Base-by-base conservation (phyloP, 192 early-diverging fungal species). In the Coemansia sp. region DNA sequence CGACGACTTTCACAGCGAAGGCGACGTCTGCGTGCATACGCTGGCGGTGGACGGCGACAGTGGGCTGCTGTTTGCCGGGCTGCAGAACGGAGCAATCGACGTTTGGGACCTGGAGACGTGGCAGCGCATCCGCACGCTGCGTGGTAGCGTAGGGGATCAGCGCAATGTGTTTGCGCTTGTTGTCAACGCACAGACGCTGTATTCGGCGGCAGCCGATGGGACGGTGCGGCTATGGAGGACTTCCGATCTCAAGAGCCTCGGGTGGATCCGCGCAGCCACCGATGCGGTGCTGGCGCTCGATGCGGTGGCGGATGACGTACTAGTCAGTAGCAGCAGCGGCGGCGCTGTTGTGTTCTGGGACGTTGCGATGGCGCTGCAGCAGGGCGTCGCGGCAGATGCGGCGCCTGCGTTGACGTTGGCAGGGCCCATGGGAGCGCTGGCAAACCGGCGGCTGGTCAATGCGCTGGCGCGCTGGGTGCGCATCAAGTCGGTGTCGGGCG, bases 41-140 rank as follows among this genome's bases (percentile, higher is more conserved):
- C 63, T 93, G 55, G 88, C 89, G 15, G 63, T 93, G 36, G 83
- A 87, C 52, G 79, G 79, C 39, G 89, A 91, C 58, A 18, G 15
- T 14, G 90, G 86, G 7, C 85, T 89, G 46, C 71, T 93, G 63
- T 90, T 91, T 44, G 88, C 88, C 63, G 91, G 91, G 60, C 84
- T 88, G 36, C 91, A 93, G 83, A 88, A 84, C 64, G 91, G 91
- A 63, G 81, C 77, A 39, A 86, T 93, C 58, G 84, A 88, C 72
- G 88, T 92, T 20, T 93, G 90, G 84, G 91, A 93, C 64, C 66
- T 93, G 10, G 91, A 93, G 69, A 93, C 91, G 1, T 77, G 68
- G 56, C 85, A 88, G 62, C 59, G 80, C 36, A 83, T 86, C n/a
- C 68, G 74, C 56, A 65, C 51, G 43, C 69, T 84, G 36, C 1